phyloP scores from a whole-genome alignment of 208 protist species.

The Acanthamoeba rhysodes region DNA sequence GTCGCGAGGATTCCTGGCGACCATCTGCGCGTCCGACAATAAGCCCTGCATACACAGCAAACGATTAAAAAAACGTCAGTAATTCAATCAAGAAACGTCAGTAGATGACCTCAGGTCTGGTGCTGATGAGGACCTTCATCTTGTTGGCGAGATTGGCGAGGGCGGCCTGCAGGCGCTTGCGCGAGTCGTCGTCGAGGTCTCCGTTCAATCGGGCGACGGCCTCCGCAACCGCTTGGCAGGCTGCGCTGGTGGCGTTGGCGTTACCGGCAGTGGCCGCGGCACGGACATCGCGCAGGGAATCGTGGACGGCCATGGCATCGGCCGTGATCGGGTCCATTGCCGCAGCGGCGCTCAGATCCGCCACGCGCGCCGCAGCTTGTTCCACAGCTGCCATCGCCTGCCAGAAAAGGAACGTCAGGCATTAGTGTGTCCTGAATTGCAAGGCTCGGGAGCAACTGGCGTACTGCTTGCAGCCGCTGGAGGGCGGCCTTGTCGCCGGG shows the following conservation, averaged over 20 bases:
- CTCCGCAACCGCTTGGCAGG: not conserved
- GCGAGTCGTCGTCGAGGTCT: conserved; percentile 15
- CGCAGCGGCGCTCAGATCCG: conserved; percentile 6
- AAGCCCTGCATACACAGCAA: not conserved
- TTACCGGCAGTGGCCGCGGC: not conserved
- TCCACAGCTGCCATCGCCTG: conserved; percentile 29
- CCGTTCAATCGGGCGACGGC: not conserved
- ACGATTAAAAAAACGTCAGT: not conserved
- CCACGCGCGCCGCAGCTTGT: not conserved
- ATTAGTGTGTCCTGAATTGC: no score
- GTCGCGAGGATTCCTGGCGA: not conserved
- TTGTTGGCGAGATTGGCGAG: conserved; percentile 36
- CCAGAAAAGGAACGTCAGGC: not conserved
- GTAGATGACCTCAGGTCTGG: not conserved
- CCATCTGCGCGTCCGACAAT: not conserved
- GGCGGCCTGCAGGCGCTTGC: conserved; percentile 19
- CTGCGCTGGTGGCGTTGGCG: conserved; percentile 16
- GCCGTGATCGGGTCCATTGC: conserved; percentile 30
- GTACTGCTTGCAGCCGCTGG: not conserved
- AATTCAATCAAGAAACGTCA: no score
- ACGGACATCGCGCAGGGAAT: not conserved
- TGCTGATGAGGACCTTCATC: not conserved
- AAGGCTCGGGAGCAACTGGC: not conserved
- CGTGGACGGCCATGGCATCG: conserved; percentile 54
- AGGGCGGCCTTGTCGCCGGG: conserved; percentile 29